Base-by-base conservation (phyloP, 2,329 filamentous ascomycete species). In the Ophiostoma piceae region DNA sequence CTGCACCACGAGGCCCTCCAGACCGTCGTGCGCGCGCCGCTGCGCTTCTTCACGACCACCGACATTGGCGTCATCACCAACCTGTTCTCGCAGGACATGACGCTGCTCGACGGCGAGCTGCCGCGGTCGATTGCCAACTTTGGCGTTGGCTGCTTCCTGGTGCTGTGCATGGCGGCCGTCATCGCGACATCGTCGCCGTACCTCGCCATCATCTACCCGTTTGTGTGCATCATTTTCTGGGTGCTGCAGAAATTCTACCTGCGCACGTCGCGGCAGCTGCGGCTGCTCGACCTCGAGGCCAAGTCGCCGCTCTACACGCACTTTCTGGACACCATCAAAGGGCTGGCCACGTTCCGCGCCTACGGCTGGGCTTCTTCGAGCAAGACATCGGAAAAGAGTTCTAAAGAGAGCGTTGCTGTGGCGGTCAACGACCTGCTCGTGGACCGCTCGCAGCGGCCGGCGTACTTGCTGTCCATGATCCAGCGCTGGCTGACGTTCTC, bases 281-380 rank as follows among this genome's bases (percentile, higher is more conserved):
- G 87, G 67, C 80, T 87, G 26, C 76, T 90, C 12, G 87, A 89
- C 65, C 80, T 90, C 0, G 87, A 90, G 75, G 82, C 84, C 1
- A 88, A 89, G 73, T 83, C 83, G 0, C 86, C 86, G 0, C 77
- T 88, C 0, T 87, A 85, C 71, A 67, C 80, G 0, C 80, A 87
- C 71, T 88, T 88, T 73, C 79, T 83, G 29, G 85, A 88, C 72
- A 84, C 83, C 1, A 80, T 87, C 60, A 82, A 81, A 43, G 87
- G 87, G 0, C 75, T 88, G 0, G 79, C 80, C 0, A 88, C 86
- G 0, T 80, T 88, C 35, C 81, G 87, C 19, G 85, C 86, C 2
- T 87, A 87, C 71, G 83, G 83, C 0, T 88, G 85, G 85, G 78
- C 82, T n/a, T 72, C 76, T 0, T 75, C 82, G 0, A 7, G 5